Evolutionary conservation across 2,329 filamentous ascomycete species (phyloP).

Genomic region (Epichloe hybrida): DNA sequence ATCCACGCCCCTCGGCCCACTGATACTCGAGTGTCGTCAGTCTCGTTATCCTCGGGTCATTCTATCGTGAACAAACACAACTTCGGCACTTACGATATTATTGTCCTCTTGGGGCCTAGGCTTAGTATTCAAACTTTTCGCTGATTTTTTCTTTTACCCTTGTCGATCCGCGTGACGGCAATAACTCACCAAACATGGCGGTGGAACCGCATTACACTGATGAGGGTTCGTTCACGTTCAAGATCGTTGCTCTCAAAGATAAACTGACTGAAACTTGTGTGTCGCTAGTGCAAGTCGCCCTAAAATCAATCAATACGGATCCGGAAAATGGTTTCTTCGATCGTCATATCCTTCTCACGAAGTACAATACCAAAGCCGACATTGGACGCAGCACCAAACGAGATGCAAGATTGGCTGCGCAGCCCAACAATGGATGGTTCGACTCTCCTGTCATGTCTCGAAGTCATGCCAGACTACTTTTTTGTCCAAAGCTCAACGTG

Average conservation of each 20-base stretch:
- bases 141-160: neutral
- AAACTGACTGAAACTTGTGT: neutral
- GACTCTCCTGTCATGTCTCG: constrained; percentile 61
- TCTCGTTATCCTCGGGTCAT: neutral
- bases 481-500: constrained; percentile 32
- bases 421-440: constrained; percentile 48
- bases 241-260: neutral
- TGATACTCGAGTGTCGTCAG: neutral
- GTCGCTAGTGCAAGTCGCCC: constrained; percentile 17
- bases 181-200: constrained; percentile 1
- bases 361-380: constrained; percentile 14
- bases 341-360: constrained; percentile 20
- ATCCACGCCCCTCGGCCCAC: neutral
- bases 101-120: neutral
- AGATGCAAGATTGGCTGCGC: constrained; percentile 19
- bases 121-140: no score
- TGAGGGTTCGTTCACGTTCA: constrained; percentile 5
- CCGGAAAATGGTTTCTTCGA: constrained; percentile 11
- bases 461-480: constrained; percentile 44
- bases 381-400: constrained; percentile 34
- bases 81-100: neutral
- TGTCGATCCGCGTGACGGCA: neutral
- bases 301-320: constrained; percentile 13
- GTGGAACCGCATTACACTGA: constrained; percentile 1
- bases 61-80: neutral